Evolutionary conservation across 2,329 filamentous ascomycete species (phyloP).

Genomic region (Epichloe baconii): DNA sequence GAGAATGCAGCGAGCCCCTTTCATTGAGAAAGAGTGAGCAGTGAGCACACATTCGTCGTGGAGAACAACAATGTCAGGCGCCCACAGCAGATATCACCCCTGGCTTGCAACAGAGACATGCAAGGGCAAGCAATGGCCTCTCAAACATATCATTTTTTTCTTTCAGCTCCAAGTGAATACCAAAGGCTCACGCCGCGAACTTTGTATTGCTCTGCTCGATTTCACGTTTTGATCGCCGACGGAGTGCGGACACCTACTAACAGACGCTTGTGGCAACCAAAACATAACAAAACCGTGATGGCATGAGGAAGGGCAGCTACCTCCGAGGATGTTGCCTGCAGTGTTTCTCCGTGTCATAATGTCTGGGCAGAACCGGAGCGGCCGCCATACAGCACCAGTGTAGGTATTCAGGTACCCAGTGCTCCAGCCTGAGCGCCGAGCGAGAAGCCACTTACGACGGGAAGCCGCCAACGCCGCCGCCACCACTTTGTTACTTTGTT

Average conservation of each 20-base stretch:
- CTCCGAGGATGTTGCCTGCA: neutral
- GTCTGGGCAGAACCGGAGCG: neutral
- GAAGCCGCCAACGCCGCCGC: neutral
- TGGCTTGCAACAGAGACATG: slow-evolving; percentile 9
- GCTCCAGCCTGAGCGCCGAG: neutral
- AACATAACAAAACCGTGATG: neutral
- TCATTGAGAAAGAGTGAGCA: neutral
- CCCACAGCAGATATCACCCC: neutral
- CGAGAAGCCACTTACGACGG: neutral
- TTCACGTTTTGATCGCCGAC: neutral
- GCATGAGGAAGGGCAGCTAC: neutral
- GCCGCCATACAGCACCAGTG: neutral
- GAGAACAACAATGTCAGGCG: neutral
- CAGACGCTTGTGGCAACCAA: neutral
- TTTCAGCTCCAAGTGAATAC: neutral
- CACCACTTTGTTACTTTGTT: neutral
- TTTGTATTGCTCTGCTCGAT: neutral
- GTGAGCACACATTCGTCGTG: neutral
- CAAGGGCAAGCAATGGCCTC: slow-evolving; percentile 6
- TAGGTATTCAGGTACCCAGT: neutral
- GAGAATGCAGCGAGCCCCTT: neutral
- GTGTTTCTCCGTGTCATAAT: neutral
- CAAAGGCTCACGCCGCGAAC: slow-evolving; percentile 1
- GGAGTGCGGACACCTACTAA: neutral
- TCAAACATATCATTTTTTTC: slow-evolving; percentile 2